A percentile compares a stretch with the other conserved stretches of the same genome.
Evolutionary conservation across 2,329 filamentous ascomycete species (phyloP).

Genomic region (Polychaeton citri): DNA sequence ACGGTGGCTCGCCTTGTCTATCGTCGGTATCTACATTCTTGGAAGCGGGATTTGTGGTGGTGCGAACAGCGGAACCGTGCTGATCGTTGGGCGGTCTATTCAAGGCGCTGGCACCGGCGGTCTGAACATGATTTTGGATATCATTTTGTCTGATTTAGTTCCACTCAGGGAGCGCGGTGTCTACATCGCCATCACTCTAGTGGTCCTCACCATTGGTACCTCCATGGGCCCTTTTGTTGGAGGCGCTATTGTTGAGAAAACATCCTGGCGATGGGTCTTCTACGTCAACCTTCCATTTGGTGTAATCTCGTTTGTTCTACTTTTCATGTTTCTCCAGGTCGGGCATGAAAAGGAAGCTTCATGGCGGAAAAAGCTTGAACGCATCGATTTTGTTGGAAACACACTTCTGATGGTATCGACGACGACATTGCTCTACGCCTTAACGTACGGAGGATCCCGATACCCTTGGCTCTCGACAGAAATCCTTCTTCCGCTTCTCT

Average conservation of each 20-base stretch:
- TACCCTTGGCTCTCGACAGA: constrained; percentile 29
- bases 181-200: constrained; percentile 27
- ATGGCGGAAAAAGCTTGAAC: no score
- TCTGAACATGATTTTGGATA: constrained; percentile 31
- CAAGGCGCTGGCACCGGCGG: constrained; percentile 40
- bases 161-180: constrained; percentile 34
- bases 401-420: constrained; percentile 3
- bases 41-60: constrained; percentile 41
- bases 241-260: constrained; percentile 24
- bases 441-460: constrained; percentile 31
- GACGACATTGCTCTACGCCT: constrained; percentile 27
- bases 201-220: constrained; percentile 29
- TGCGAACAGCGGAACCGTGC: constrained; percentile 28
- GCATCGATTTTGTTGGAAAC: constrained; percentile 4
- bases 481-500: constrained; percentile 30
- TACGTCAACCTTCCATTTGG: constrained; percentile 23
- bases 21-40: constrained; percentile 35
- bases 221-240: constrained; percentile 30
- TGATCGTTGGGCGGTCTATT: constrained; percentile 41
- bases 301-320: constrained; percentile 14
- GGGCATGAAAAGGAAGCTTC: constrained; percentile 1
- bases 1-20: constrained; percentile 21
- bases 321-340: constrained; percentile 26
- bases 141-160: constrained; percentile 39
- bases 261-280: constrained; percentile 37